Evolutionary conservation across 257 asterid genomes (phyloP).

Genomic region (Cruciata laevipes): DNA sequence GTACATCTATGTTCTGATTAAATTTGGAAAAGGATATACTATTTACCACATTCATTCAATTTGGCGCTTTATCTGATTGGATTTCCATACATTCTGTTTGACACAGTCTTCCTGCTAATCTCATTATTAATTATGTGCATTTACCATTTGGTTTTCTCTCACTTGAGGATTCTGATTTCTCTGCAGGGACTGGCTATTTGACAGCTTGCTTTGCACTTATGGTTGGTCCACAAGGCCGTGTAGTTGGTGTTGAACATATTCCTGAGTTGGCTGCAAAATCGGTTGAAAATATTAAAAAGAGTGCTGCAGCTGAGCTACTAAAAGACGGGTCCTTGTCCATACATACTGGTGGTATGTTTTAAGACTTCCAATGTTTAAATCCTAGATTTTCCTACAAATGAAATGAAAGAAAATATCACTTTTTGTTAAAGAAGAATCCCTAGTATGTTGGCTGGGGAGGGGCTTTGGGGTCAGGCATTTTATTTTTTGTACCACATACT

Average conservation of each 20-base stretch:
- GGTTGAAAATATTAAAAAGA: constrained; percentile 50
- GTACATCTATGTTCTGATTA: no score
- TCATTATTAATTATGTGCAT: background rate
- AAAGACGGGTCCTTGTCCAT: constrained; percentile 67
- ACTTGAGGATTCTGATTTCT: background rate
- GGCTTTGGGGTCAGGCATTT: background rate
- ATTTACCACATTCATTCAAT: background rate
- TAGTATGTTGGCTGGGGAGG: background rate
- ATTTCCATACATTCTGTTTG: background rate
- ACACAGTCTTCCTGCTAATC: no score
- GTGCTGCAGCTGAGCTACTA: constrained; percentile 70
- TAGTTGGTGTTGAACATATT: constrained; percentile 90
- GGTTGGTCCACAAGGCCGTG: constrained; percentile 91
- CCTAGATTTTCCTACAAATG: background rate
- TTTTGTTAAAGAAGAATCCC: background rate
- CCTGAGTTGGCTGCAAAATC: constrained; percentile 77
- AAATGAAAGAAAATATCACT: background rate
- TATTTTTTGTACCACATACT: no score
- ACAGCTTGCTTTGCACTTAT: constrained; percentile 89
- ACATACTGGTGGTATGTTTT: constrained; percentile 66
- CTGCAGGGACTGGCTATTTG: constrained; percentile 83
- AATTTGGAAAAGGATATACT: background rate
- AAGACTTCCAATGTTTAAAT: background rate
- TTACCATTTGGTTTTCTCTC: background rate
- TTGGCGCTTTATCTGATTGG: background rate